Evolutionary conservation across 768 basidiomycete genomes (phyloP), one percentile per base, ranked within the genome.

Genomic region (Phaeotremella fagi): DNA sequence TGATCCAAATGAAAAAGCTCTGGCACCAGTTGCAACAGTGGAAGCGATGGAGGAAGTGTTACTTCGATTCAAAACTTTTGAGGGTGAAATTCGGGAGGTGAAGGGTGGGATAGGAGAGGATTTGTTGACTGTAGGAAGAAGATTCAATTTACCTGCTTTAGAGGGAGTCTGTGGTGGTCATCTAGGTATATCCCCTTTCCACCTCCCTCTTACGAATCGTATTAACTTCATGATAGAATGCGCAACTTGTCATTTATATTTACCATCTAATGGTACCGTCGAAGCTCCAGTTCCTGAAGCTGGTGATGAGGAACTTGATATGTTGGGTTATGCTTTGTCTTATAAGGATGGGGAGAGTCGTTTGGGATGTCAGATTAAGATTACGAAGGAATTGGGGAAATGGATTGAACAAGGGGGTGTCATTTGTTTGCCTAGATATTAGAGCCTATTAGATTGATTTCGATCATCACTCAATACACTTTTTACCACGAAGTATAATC

Each of bases 161-260:
- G 72, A 73, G 55, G 72, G 69, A 1, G 64, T 65, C 3, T 73
- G 72, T 37, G 72, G 72, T n/a, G 72, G 72, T 3, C 62, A 67
- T 48, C 47, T 68, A 4, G 68, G 68, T 70, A 29, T 43, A 65
- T 58, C 3, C 7, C 29, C 18, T 26, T 15, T 48, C 15, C n/a
- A 4, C 23, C 2, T 14, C 47, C 23, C 48, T 37, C 4, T 22
- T 6, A 26, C 9, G 38, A 14, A 6, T 12, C 20, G 22, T 14
- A 45, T n/a, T 23, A 46, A 22, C 45, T 46, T 22, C 16, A 12
- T 23, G 7, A 22, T 44, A 70, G 71, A 73, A 63, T 73, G 72
- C 59, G 69, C 72, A 26, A 73, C 72, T 9, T 73, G 72, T 45
- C 72, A 73, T 52, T 45, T 73, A 18, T 73, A 73, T 47, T 33